phyloP scores from a whole-genome alignment of 2,329 filamentous ascomycete genomes.

The Curvularia lunata region DNA sequence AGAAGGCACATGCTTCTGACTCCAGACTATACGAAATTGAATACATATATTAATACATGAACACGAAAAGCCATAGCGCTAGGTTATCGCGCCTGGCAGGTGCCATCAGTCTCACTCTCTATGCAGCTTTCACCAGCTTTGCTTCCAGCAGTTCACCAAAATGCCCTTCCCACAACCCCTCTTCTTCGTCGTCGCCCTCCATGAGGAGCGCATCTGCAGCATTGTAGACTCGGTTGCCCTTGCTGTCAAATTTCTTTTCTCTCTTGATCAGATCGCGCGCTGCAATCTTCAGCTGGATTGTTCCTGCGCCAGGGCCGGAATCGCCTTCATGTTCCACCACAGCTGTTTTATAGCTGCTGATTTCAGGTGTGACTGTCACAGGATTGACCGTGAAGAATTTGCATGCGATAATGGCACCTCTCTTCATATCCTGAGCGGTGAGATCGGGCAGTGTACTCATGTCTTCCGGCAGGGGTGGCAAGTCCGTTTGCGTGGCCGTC shows the following conservation, averaged over 20 bases:
- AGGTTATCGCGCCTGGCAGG: not conserved
- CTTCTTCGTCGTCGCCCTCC: slow-evolving; percentile 36
- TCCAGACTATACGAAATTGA: not conserved
- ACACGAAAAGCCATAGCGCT: not conserved
- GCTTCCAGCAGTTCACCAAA: slow-evolving; percentile 40
- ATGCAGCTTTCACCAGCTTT: slow-evolving; percentile 37
- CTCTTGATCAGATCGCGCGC: slow-evolving; percentile 67
- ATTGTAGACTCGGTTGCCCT: slow-evolving; percentile 75
- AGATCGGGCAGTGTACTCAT: slow-evolving; percentile 61
- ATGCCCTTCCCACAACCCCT: slow-evolving; percentile 33
- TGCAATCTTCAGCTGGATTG: slow-evolving; percentile 69
- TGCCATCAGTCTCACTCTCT: not conserved
- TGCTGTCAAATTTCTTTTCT: slow-evolving; percentile 68
- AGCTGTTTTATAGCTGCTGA: slow-evolving; percentile 69
- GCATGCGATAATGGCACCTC: slow-evolving; percentile 73
- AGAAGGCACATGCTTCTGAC: not conserved
- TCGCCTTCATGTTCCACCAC: slow-evolving; percentile 59
- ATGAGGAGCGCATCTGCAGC: slow-evolving; percentile 57
- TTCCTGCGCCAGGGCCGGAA: slow-evolving; percentile 54
- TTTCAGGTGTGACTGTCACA: slow-evolving; percentile 67
- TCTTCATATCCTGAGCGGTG: slow-evolving; percentile 55
- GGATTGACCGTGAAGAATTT: slow-evolving; percentile 66
- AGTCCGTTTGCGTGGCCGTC: slow-evolving; percentile 60
- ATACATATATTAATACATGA: slow-evolving; percentile 11
- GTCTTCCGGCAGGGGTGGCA: slow-evolving; percentile 68